Evolutionary conservation across 73 alveolate species (phyloP), one percentile per base, ranked within the genome.

Genomic region (Paramecium sonneborni): DNA sequence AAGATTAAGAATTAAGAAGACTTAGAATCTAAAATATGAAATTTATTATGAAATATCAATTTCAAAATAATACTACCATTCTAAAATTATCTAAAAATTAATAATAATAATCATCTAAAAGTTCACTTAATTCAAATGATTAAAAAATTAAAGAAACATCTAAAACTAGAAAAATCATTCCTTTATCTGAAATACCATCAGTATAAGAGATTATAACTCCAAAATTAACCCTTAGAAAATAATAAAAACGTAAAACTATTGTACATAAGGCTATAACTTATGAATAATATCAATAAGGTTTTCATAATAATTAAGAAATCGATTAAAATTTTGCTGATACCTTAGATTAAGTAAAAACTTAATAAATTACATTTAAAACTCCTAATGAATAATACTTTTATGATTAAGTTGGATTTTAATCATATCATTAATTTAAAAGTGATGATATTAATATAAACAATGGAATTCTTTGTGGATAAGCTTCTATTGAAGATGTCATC

Each of bases 401-500:
- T 15, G 35, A 14, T 12, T n/a, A 72, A 72, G 28, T 21, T 18
- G 32, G 12, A 12, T 72, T 34, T 72, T 72, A 72, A 72, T 12
- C 18, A 34, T 72, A 72, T 34, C 86, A 72, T 72, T 18, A 30
- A 35, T 3, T 72, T 4, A 72, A 38, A 72, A 72, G 12, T 34
- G 32, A 72, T 20, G 86, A 72, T 38, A 28, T 72, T 11, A 32
- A 35, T 72, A 14, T 32, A 2, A 38, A 18, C 11, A 72, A 72
- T 72, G 55, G 86, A 15, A 72, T 32, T 72, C 57, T 72, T 18
- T 1, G 28, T 34, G 58, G 87, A 0, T 57, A 79, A 43, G 6
- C 74, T 14, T 79, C 90, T 20, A 79, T 46, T 43, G 44, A 23
- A 24, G 90, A 79, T 79, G 90, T 43, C 14, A 20, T 79, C 6